These are phyloP conservation scores for Akanthomyces lecanii DNA, from an alignment of 2,329 filamentous ascomycete genomes.

Conservation along the genomic window DNA sequence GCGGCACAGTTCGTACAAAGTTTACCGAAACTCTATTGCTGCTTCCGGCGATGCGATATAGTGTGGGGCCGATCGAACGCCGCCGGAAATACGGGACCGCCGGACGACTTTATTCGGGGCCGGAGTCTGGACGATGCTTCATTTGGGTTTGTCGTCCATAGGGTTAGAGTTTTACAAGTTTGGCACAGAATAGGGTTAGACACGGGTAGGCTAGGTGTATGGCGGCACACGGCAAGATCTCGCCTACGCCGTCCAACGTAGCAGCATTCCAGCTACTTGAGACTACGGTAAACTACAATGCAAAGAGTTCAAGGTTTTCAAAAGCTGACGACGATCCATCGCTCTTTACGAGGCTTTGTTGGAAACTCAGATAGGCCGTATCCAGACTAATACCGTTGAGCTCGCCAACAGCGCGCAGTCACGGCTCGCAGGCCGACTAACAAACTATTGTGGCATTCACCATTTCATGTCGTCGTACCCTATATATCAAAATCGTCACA, in stretches of 20 bases:
- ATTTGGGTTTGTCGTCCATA: neutral
- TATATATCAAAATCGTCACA: too few species aligned
- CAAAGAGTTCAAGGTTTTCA: too few species aligned
- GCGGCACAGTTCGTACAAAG: neutral
- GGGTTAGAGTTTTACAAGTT: neutral
- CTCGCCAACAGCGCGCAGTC: too few species aligned
- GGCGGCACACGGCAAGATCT: neutral
- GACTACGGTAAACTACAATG: too few species aligned
- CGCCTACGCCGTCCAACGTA: neutral
- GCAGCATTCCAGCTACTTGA: neutral
- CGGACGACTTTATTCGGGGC: neutral
- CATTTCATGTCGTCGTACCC: too few species aligned
- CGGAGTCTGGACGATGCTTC: neutral
- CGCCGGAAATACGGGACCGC: neutral
- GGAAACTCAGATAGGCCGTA: too few species aligned
- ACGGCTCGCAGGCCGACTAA: too few species aligned
- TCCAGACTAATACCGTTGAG: too few species aligned
- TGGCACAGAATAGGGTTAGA: too few species aligned
- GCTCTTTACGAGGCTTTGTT: too few species aligned
- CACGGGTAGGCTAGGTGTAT: neutral
- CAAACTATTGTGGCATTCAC: too few species aligned
- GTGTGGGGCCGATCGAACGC: constrained; percentile 9
- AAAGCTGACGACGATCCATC: too few species aligned
- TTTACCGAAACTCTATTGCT: constrained; percentile 3
- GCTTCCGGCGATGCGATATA: neutral